phyloP scores from a whole-genome alignment of 306 rosid species.

The Rosa chinensis region DNA sequence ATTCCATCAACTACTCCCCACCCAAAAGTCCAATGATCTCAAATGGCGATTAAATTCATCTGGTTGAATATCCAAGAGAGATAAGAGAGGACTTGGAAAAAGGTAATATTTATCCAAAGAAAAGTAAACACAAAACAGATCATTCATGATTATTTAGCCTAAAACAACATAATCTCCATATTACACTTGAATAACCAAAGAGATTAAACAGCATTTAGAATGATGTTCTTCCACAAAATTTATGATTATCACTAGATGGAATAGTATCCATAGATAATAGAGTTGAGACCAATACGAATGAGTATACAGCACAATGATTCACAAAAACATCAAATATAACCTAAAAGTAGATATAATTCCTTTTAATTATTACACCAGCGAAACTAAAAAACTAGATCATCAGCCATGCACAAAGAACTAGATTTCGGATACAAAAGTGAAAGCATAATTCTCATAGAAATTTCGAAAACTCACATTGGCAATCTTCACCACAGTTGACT shows the following conservation, averaged over 20 bases:
- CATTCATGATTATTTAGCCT: background rate
- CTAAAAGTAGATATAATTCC: background rate
- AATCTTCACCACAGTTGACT: constrained; percentile 71
- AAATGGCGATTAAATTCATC: background rate
- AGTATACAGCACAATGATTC: constrained; percentile 8
- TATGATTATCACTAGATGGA: background rate
- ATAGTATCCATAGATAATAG: background rate
- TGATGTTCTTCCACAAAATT: too few relatives aligned
- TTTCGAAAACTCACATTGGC: constrained; percentile 56
- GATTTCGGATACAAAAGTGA: too few relatives aligned
- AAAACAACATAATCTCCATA: background rate
- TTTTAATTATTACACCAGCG: background rate
- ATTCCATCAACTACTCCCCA: background rate
- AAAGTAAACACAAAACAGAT: background rate
- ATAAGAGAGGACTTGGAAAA: background rate
- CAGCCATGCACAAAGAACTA: background rate
- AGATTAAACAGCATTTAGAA: too few relatives aligned
- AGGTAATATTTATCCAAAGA: background rate
- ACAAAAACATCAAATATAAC: background rate
- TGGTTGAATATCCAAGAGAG: background rate
- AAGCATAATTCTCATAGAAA: background rate
- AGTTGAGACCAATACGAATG: background rate
- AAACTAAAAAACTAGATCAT: background rate
- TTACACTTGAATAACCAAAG: too few relatives aligned
- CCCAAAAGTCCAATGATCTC: background rate